These are phyloP conservation scores for Diaporthe capsici DNA, from an alignment of 2,329 filamentous ascomycete genomes.

Conservation along the genomic window DNA sequence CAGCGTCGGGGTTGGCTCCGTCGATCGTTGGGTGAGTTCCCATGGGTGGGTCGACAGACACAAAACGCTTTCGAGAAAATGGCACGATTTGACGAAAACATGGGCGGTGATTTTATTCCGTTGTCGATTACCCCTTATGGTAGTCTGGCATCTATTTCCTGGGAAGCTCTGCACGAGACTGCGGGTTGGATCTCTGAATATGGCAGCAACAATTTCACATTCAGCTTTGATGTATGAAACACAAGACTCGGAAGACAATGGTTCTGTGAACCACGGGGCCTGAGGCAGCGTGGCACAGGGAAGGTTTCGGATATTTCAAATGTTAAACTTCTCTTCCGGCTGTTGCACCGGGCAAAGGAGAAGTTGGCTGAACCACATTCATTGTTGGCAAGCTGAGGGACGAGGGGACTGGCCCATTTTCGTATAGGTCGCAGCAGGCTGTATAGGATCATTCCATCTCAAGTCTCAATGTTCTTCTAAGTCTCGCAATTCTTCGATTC, in stretches of 20 bases:
- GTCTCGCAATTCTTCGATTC: fast-evolving
- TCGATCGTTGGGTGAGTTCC: not conserved
- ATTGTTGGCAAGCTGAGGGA: too few species aligned
- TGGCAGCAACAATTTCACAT: not conserved
- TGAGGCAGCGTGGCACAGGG: too few species aligned
- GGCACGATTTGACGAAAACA: not conserved
- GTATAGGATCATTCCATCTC: too few species aligned
- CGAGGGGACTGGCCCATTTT: too few species aligned
- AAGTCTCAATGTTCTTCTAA: too few species aligned
- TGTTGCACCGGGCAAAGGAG: too few species aligned
- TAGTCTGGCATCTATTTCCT: not conserved
- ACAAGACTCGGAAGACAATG: too few species aligned
- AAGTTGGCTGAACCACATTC: too few species aligned
- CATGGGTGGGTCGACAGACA: not conserved
- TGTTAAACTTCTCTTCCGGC: too few species aligned
- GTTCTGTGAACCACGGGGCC: too few species aligned
- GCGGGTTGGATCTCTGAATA: not conserved
- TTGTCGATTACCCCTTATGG: not conserved
- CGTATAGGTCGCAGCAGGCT: too few species aligned
- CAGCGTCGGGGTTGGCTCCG: not conserved
- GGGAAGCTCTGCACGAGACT: not conserved
- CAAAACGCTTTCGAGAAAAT: not conserved
- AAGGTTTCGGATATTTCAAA: too few species aligned
- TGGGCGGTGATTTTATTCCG: not conserved
- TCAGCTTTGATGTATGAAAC: not conserved